Evolutionary conservation across 768 basidiomycete genomes (phyloP), one percentile per base, ranked within the genome.

Genomic region (Pluteus cervinus): DNA sequence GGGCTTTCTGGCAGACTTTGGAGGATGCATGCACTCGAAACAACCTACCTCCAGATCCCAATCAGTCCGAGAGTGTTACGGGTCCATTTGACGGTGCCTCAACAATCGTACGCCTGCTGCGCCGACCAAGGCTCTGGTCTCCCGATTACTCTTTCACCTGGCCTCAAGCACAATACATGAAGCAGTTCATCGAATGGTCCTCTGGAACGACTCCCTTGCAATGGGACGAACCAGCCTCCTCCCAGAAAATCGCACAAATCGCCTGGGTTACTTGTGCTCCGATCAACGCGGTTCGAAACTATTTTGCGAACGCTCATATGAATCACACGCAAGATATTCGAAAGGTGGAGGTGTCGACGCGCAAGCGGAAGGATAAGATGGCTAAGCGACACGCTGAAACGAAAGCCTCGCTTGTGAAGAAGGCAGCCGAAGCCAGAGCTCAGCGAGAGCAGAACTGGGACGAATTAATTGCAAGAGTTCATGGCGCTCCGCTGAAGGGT

Each of bases 361-460:
- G 56, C 29, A 50, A 57, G 28, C 52, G 45, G 29, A 50, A 46
- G n/a, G 54, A 53, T 39, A 63, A 49, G 48, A 54, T 57, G 26
- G 58, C 56, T 11, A 60, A 56, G 45, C 57, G 63, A 24, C 54
- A 59, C 10, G 58, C 61, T 5, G 71, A 75, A 40, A 67, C 66
- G 14, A 75, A 75, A 46, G 66, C 69, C 2, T 60, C 68, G 4
- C 58, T 86, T 3, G 78, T 67, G 2, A 69, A 66, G 52, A 88
- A 81, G 57, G 81, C 76, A 3, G 75, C 76, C 16, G 79, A 81
- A 40, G 76, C 78, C 0, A 71, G 68, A 29, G 51, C 53, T 7
- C 68, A 73, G 39, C 69, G 81, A 42, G 80, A 84, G 53, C 61
- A 59, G 23, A 79, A 78, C 40, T 91, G 86, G 86, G 68, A 72